A percentile compares a stretch with the other conserved stretches of the same genome.
These are phyloP conservation scores for Strigomonas galati DNA, from an alignment of 208 protist species.

Conservation along the genomic window DNA sequence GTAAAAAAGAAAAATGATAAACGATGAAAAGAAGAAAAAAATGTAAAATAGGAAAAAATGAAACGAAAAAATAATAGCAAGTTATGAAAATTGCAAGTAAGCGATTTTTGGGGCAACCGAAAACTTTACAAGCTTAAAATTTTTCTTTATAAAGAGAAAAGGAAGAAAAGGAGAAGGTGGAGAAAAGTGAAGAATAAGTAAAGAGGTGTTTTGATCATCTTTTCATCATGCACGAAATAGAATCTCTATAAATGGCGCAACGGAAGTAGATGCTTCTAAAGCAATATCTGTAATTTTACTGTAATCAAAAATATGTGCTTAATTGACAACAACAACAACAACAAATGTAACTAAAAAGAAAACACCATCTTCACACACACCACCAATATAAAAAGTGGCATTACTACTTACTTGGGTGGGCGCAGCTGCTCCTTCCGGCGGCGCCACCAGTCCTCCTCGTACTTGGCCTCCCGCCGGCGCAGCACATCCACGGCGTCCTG, in stretches of 20 bases:
- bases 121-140: background rate
- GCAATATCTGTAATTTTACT: background rate
- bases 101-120: too few species aligned
- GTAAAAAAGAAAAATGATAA: constrained; percentile 11
- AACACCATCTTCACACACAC: background rate
- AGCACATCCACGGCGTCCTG: constrained; percentile 83
- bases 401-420: constrained; percentile 51
- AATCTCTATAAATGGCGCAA: background rate
- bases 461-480: constrained; percentile 56
- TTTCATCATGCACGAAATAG: background rate
- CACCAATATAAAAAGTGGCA: background rate
- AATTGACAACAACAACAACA: background rate
- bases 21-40: constrained; percentile 9
- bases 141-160: background rate
- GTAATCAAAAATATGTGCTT: background rate
- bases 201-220: constrained; percentile 1
- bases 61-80: background rate
- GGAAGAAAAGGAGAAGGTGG: background rate
- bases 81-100: background rate
- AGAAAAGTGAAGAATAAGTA: constrained; percentile 4
- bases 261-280: too few species aligned
- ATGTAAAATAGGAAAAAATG: constrained; percentile 1
- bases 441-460: constrained; percentile 74
- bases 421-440: constrained; percentile 69
- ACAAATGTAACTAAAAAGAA: constrained; percentile 2